phyloP scores from a whole-genome alignment of 2,329 filamentous ascomycete genomes.

The Aspergillus fumigatus region DNA sequence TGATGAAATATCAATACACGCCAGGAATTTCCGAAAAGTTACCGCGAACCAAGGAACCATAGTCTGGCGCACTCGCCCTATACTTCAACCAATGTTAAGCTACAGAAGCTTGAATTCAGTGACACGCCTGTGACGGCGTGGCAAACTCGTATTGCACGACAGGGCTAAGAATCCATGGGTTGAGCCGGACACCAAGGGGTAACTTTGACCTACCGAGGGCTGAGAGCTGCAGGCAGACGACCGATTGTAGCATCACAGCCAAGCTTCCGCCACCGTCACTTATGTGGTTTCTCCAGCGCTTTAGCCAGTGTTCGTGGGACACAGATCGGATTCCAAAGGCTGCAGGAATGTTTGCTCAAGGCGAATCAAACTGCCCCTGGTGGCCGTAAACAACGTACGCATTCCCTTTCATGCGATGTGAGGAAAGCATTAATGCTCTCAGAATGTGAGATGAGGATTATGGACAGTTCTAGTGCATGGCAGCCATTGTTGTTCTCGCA shows the following conservation, averaged over 20 bases:
- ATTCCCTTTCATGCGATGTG: neutral
- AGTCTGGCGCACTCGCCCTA: neutral
- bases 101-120: neutral
- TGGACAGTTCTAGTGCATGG: too few species aligned
- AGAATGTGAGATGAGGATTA: too few species aligned
- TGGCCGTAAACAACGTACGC: neutral
- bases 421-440: neutral
- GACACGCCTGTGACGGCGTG: neutral
- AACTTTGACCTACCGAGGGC: too few species aligned
- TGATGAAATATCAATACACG: neutral
- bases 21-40: neutral
- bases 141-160: neutral
- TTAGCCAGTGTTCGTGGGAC: too few species aligned
- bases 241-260: too few species aligned
- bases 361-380: too few species aligned
- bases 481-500: too few species aligned
- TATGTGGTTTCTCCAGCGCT: too few species aligned
- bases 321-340: neutral
- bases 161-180: too few species aligned
- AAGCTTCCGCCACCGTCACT: too few species aligned
- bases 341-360: neutral
- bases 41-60: neutral
- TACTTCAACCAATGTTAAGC: neutral
- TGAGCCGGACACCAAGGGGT: too few species aligned
- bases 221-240: too few species aligned